A percentile compares a stretch with the other conserved stretches of the same genome.
phyloP scores from a whole-genome alignment of 2,329 filamentous ascomycete genomes.

The Neocucurbitaria cava region DNA sequence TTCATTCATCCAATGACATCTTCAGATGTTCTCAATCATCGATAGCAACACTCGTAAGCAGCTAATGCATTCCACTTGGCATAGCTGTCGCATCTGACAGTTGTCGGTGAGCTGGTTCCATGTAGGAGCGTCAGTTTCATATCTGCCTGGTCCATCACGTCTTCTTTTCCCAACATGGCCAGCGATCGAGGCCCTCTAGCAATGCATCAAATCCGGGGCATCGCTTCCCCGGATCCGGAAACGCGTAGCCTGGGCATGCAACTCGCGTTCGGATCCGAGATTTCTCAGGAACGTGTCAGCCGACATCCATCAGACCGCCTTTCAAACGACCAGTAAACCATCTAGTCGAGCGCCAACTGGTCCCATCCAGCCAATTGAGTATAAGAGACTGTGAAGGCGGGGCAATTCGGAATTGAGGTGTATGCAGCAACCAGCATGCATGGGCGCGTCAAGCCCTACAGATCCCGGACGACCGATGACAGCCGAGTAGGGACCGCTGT shows the following conservation, averaged over 20 bases:
- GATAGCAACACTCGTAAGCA: neutral
- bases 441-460: slow-evolving; percentile 16
- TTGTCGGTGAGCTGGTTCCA: neutral
- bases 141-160: neutral
- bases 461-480: slow-evolving; percentile 27
- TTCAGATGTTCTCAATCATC: no score
- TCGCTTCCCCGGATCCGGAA: neutral
- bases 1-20: no score
- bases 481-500: slow-evolving; percentile 21
- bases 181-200: neutral
- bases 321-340: slow-evolving; percentile 5
- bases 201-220: neutral
- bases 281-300: slow-evolving; percentile 20
- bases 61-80: neutral
- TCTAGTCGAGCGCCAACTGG: slow-evolving; percentile 5
- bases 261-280: slow-evolving; percentile 9
- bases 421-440: neutral
- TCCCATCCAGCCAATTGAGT: slow-evolving; percentile 22
- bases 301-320: slow-evolving; percentile 17
- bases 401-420: slow-evolving; percentile 12
- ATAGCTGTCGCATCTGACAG: neutral
- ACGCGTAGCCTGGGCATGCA: neutral
- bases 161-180: neutral
- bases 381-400: slow-evolving; percentile 16
- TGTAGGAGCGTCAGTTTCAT: neutral